These are phyloP conservation scores for Naganishia sp. DNA, from an alignment of 1,284 basidiomycete genomes.

Conservation along the genomic window DNA sequence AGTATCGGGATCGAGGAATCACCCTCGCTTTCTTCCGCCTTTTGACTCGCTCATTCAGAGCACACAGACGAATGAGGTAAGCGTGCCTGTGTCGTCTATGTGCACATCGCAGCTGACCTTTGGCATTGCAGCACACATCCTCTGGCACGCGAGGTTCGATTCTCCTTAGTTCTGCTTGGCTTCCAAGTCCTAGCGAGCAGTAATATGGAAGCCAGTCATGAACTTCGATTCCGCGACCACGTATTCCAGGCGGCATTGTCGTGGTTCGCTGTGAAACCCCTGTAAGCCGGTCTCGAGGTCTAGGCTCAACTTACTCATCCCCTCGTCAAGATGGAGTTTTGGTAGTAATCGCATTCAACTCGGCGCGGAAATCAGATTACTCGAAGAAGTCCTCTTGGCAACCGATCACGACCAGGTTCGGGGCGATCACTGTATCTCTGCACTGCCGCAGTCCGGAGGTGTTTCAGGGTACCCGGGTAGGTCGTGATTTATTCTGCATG, in stretches of 20 bases:
- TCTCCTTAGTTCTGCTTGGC: constrained; percentile 86
- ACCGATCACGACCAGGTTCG: constrained; percentile 73
- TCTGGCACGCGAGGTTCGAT: constrained; percentile 83
- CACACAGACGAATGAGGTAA: constrained; percentile 72
- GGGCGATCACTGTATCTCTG: constrained; percentile 68
- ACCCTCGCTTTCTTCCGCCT: constrained; percentile 83
- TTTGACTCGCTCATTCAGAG: constrained; percentile 72
- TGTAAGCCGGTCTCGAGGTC: constrained; percentile 61
- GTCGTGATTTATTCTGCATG: constrained; percentile 6
- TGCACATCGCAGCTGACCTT: background rate
- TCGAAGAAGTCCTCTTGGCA: constrained; percentile 78
- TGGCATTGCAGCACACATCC: constrained; percentile 74
- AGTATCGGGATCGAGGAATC: constrained; percentile 80
- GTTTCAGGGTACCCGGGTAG: constrained; percentile 38
- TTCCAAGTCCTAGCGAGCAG: constrained; percentile 90
- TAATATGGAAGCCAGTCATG: constrained; percentile 78
- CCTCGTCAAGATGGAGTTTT: constrained; percentile 76
- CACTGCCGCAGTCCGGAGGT: constrained; percentile 58
- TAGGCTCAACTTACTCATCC: background rate
- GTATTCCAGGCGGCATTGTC: constrained; percentile 79
- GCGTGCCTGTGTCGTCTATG: constrained; percentile 27
- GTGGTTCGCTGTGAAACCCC: constrained; percentile 89
- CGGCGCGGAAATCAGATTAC: constrained; percentile 79
- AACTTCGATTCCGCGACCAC: constrained; percentile 72
- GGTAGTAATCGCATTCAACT: constrained; percentile 89